Evolutionary conservation across 1,284 basidiomycete genomes (phyloP).

Genomic region (Laetiporus sulphureus): DNA sequence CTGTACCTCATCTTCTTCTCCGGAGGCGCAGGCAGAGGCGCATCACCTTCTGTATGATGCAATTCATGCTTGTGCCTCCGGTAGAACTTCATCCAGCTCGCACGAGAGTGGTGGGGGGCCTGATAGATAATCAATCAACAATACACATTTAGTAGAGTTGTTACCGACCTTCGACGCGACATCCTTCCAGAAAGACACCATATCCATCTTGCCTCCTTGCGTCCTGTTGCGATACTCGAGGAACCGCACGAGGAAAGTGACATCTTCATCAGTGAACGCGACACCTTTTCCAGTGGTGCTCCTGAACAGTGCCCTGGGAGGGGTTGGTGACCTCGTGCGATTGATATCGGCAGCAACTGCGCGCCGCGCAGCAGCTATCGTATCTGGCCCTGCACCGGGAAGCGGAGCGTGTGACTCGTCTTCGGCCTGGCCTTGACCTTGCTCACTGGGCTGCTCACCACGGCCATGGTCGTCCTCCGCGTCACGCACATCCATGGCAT

Average conservation of each 20-base stretch:
- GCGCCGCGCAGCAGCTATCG: constrained; percentile 38
- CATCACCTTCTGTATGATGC: constrained; percentile 52
- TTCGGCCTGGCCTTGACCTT: constrained; percentile 24
- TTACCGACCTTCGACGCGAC: constrained; percentile 59
- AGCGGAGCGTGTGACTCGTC: constrained; percentile 4
- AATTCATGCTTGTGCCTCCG: constrained; percentile 77
- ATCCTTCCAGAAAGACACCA: constrained; percentile 82
- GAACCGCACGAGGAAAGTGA: constrained; percentile 65
- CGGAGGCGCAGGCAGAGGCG: constrained; percentile 63
- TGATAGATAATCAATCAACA: constrained; percentile 19
- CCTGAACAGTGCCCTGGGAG: constrained; percentile 65
- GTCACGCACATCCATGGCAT: constrained; percentile 54
- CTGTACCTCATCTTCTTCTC: constrained; percentile 83
- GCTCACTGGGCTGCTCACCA: constrained; percentile 13
- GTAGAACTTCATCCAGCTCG: constrained; percentile 88
- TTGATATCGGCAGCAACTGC: constrained; percentile 34
- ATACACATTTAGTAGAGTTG: not conserved
- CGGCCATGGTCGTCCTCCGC: constrained; percentile 23
- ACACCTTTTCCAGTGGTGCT: constrained; percentile 84
- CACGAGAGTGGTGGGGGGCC: constrained; percentile 81
- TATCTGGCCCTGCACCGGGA: constrained; percentile 34
- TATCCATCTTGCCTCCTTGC: constrained; percentile 58
- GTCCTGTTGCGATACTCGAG: constrained; percentile 49
- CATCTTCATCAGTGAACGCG: constrained; percentile 76
- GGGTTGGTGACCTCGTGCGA: constrained; percentile 66